Base-by-base conservation (phyloP, 306 rosid species). In the Corylus heterophylla region DNA sequence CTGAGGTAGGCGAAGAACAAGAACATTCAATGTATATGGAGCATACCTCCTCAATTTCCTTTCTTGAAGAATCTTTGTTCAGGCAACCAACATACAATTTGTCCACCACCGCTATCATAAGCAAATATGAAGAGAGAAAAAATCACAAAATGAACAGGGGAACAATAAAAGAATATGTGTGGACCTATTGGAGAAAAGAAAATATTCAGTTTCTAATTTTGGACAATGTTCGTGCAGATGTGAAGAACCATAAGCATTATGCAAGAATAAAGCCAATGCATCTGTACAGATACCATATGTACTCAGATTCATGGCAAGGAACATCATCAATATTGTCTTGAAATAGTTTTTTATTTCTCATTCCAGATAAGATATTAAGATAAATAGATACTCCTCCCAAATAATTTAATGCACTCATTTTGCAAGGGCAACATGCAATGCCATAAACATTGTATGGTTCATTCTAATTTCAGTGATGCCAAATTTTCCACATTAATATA, bases 41-140 rank as follows among this genome's bases (percentile, higher is more conserved):
- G 52, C 91, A 62, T 89, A 92, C 97, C 71, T 94, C 97, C 85
- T 87, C 97, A 78, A 94, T 79, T n/a, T 94, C 98, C 78, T 82
- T 83, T 75, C 9, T 47, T 11, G 94, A 81, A 76, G 93, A 89
- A 52, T 87, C 90, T 83, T 17, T 85, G 85, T 83, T 80, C 84
- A 94, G 74, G 84, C 31, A 54, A 76, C 89, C 78, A 71, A 94
- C 97, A 78, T 86, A 92, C 82, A 94, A 87, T 83, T 84, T 89
- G 78, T 90, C 97, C 54, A 39, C 84, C 73, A 69, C 78, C 82
- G 79, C 97, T 91, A 78, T 79, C 81, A 71, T 79, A 78, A 81
- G 74, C 73, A 75, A 72, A 78, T 48, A 50, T 73, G 37, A 76
- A 42, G 45, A 42, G 6, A 5, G 44, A 68, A 79, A 80, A 59